phyloP scores from a whole-genome alignment of 1,284 basidiomycete genomes.

The Peniophora sp. region DNA sequence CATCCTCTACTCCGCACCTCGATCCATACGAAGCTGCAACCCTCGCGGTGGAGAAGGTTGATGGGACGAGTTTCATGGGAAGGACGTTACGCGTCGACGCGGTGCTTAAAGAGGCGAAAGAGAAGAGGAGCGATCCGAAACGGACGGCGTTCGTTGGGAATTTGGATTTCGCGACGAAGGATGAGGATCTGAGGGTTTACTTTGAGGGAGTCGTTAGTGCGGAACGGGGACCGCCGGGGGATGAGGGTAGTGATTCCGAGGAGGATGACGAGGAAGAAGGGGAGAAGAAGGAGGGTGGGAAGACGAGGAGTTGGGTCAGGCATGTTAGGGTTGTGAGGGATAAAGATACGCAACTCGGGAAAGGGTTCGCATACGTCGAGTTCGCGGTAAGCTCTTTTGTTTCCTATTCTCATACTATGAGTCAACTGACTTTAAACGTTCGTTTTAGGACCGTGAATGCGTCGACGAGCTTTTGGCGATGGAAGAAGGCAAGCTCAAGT shows the following conservation, averaged over 20 bases:
- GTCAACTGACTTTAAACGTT: background rate
- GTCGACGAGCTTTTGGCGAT: slow-evolving; percentile 85
- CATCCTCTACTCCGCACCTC: slow-evolving; percentile 50
- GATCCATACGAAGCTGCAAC: slow-evolving; percentile 71
- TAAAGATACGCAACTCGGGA: slow-evolving; percentile 91
- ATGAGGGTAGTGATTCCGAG: slow-evolving; percentile 10
- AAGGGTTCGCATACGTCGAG: slow-evolving; percentile 94
- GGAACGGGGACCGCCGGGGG: slow-evolving; percentile 56
- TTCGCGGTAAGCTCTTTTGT: slow-evolving; percentile 58
- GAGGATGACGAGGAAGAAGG: slow-evolving; percentile 18
- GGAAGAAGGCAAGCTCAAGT: slow-evolving; percentile 68
- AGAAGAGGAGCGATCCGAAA: slow-evolving; percentile 58
- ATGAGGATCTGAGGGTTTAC: slow-evolving; percentile 83
- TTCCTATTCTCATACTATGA: background rate
- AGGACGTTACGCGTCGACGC: slow-evolving; percentile 71
- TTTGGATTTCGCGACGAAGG: slow-evolving; percentile 86
- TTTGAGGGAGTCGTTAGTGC: slow-evolving; percentile 75
- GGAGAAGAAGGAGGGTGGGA: slow-evolving; percentile 15
- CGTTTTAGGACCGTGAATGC: slow-evolving; percentile 70
- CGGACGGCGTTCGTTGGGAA: slow-evolving; percentile 87
- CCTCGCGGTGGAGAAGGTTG: slow-evolving; percentile 51
- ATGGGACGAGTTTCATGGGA: slow-evolving; percentile 72
- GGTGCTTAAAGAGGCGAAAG: slow-evolving; percentile 33
- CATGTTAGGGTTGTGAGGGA: slow-evolving; percentile 87
- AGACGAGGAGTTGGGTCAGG: slow-evolving; percentile 61